Evolutionary conservation across 306 rosid species (phyloP).

Genomic region (Castanea mollissima): DNA sequence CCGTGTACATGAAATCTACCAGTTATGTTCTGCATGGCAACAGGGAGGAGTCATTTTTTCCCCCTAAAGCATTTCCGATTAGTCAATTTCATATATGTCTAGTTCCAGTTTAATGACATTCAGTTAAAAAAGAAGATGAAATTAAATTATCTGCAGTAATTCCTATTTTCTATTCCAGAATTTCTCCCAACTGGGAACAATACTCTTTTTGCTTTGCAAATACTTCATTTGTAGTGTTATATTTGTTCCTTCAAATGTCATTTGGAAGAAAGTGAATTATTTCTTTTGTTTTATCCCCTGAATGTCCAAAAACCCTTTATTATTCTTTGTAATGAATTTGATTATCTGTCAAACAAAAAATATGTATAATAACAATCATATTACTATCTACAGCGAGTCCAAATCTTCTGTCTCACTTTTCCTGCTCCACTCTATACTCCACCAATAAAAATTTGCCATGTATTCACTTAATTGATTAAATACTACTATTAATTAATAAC

Average conservation of each 20-base stretch:
- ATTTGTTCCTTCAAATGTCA: background rate
- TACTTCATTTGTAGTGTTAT: background rate
- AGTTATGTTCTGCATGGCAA: background rate
- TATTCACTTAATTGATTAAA: too few species aligned
- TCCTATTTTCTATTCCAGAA: background rate
- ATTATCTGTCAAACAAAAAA: background rate
- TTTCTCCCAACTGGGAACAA: background rate
- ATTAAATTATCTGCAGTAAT: background rate
- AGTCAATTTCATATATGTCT: background rate
- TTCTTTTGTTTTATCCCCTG: background rate
- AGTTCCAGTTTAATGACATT: background rate
- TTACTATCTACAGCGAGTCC: background rate
- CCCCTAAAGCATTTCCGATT: background rate
- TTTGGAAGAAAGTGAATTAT: background rate
- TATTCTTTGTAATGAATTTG: background rate
- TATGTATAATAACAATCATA: background rate
- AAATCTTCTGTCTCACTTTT: too few species aligned
- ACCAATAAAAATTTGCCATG: too few species aligned
- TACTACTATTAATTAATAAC: too few species aligned
- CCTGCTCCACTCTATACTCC: too few species aligned
- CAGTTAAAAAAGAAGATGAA: background rate
- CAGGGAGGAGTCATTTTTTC: background rate
- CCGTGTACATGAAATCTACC: background rate
- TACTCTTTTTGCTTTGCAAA: background rate
- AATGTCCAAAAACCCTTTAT: background rate